These are phyloP conservation scores for Aspergillus biplanus DNA, from an alignment of 495 filamentous ascomycete species.

Conservation along the genomic window DNA sequence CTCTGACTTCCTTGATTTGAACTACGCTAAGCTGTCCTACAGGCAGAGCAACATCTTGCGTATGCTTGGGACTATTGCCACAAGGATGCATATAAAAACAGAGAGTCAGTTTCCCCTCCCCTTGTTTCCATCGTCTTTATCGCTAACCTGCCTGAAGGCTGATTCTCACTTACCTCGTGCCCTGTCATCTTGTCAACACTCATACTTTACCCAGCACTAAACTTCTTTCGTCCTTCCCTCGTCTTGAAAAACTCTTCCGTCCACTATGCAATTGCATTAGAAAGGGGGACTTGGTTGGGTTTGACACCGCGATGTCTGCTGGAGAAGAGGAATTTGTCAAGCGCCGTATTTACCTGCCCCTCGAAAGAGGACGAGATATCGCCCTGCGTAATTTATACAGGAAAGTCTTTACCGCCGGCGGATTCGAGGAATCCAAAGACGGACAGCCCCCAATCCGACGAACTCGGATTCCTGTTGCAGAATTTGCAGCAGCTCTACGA, in stretches of 20 bases:
- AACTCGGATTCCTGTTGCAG: conserved; percentile 77
- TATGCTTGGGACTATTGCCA: conserved; percentile 80
- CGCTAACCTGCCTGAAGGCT: conserved; percentile 57
- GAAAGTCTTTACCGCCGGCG: conserved; percentile 83
- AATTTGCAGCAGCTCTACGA: conserved; percentile 72
- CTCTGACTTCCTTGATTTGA: background rate
- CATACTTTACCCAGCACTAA: conserved; percentile 75
- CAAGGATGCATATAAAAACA: conserved; percentile 68
- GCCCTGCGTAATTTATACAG: conserved; percentile 86
- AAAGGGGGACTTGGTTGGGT: conserved; percentile 77
- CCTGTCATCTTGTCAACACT: conserved; percentile 83
- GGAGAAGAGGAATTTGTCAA: conserved; percentile 89
- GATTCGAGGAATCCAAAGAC: conserved; percentile 74
- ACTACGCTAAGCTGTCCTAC: conserved; percentile 25
- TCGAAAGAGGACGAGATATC: conserved; percentile 90
- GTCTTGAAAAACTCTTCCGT: conserved; percentile 75
- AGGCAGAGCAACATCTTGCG: conserved; percentile 82
- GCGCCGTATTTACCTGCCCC: conserved; percentile 91
- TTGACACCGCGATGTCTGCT: conserved; percentile 78
- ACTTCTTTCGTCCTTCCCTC: conserved; percentile 75
- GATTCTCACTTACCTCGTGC: conserved; percentile 94
- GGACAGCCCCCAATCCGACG: conserved; percentile 63
- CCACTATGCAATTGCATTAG: conserved; percentile 79
- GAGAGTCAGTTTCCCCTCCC: conserved; percentile 60
- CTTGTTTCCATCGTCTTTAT: background rate